A percentile compares a stretch with the other conserved stretches of the same genome.
Conservation (phyloP, 495 filamentous ascomycete species). For the Hypoxylon lenormandii region DNA sequence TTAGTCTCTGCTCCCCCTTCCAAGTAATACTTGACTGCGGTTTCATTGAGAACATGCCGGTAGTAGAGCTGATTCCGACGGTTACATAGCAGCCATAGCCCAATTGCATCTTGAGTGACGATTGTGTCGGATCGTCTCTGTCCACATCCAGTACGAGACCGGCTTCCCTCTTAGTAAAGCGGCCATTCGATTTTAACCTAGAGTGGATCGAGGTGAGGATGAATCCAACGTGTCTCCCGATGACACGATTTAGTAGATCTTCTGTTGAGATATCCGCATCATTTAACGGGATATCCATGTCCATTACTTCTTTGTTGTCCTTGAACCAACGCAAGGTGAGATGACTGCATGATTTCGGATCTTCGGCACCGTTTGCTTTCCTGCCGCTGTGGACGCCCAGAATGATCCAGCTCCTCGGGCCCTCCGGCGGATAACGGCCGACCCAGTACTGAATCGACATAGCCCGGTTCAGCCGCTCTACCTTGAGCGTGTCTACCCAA, state of each 20-base stretch:
- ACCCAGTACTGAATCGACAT: conserved; percentile 92
- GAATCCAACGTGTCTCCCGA: conserved; percentile 77
- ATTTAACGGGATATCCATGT: conserved; percentile 73
- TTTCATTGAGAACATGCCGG: conserved; percentile 67
- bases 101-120: conserved; percentile 74
- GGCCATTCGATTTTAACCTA: conserved; percentile 65
- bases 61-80: conserved; percentile 76
- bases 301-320: conserved; percentile 76
- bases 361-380: conserved; percentile 50
- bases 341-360: conserved; percentile 57
- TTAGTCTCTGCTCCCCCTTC: conserved; percentile 64
- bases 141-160: conserved; percentile 68
- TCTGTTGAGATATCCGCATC: conserved; percentile 76
- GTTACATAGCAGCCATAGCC: conserved; percentile 67
- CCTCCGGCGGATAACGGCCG: conserved; percentile 63
- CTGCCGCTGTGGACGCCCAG: conserved; percentile 79
- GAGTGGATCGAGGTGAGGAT: conserved; percentile 71
- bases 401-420: conserved; percentile 86
- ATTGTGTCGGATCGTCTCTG: conserved; percentile 71
- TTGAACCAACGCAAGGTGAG: conserved; percentile 86
- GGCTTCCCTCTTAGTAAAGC: conserved; percentile 69
- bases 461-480: conserved; percentile 80
- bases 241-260: conserved; percentile 74
- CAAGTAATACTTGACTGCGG: conserved; percentile 58
- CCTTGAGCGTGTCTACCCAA: conserved; percentile 80